These are phyloP conservation scores for Talaromyces wortmannii DNA, from an alignment of 495 filamentous ascomycete species.

Conservation along the genomic window DNA sequence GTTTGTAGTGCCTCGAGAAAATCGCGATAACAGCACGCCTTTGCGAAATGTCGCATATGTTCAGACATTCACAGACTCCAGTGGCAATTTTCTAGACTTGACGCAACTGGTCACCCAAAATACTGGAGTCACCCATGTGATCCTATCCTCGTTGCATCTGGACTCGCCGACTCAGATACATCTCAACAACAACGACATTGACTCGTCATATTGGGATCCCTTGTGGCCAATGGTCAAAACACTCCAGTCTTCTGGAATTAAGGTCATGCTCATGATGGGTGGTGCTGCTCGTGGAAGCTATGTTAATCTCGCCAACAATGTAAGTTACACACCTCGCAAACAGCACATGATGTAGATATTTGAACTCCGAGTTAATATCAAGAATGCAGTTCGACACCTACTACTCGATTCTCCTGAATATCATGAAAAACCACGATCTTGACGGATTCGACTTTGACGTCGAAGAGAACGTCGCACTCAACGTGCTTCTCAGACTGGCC, in stretches of 20 bases:
- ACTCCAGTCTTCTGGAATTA: constrained; percentile 58
- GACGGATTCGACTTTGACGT: constrained; percentile 66
- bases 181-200: constrained; percentile 59
- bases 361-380: neutral
- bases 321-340: neutral
- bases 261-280: constrained; percentile 74
- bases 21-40: neutral
- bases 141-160: constrained; percentile 73
- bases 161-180: constrained; percentile 58
- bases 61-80: constrained; percentile 2
- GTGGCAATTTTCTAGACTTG: neutral
- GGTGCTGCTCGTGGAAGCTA: constrained; percentile 71
- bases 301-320: constrained; percentile 48
- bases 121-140: constrained; percentile 62
- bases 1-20: too few species aligned
- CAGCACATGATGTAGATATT: too few species aligned
- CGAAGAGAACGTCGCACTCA: constrained; percentile 55
- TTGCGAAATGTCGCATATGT: neutral
- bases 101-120: constrained; percentile 7
- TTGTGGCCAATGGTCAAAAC: constrained; percentile 64
- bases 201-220: constrained; percentile 40
- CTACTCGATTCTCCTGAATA: constrained; percentile 47
- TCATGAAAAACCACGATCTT: constrained; percentile 39
- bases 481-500: constrained; percentile 50
- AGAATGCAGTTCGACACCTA: constrained; percentile 43